Conservation (phyloP, 2,329 filamentous ascomycete species). For the Venturia nashicola region DNA sequence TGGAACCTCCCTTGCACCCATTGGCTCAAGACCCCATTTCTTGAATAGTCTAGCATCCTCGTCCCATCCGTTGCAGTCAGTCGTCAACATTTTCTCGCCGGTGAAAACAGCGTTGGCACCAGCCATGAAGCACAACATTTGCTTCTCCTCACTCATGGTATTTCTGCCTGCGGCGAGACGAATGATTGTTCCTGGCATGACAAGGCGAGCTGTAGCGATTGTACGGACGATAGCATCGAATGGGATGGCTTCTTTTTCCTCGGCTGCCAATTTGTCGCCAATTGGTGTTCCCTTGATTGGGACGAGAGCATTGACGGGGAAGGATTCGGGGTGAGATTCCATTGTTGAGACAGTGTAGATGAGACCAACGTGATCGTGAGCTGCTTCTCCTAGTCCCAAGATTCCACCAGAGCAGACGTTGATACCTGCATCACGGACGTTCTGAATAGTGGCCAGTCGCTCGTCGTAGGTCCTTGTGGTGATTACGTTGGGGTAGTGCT, state of each 20-base stretch:
- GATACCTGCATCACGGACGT: slow-evolving; percentile 76
- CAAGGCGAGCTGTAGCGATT: slow-evolving; percentile 68
- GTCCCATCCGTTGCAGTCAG: slow-evolving; percentile 82
- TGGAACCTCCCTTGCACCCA: slow-evolving; percentile 30
- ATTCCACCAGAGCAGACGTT: slow-evolving; percentile 88
- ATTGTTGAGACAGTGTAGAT: slow-evolving; percentile 73
- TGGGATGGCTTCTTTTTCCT: slow-evolving; percentile 45
- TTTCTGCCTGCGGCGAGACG: slow-evolving; percentile 75
- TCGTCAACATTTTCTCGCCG: slow-evolving; percentile 91
- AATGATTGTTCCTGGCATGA: slow-evolving; percentile 79
- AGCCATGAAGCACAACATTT: slow-evolving; percentile 79
- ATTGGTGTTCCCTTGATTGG: slow-evolving; percentile 84
- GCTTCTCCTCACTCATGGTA: slow-evolving; percentile 77
- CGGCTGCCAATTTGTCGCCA: slow-evolving; percentile 43
- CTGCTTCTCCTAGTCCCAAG: slow-evolving; percentile 68
- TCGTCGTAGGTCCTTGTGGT: slow-evolving; percentile 81
- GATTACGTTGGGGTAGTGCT: slow-evolving; percentile 80
- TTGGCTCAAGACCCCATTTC: slow-evolving; percentile 68
- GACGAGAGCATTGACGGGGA: slow-evolving; percentile 83
- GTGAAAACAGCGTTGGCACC: slow-evolving; percentile 93
- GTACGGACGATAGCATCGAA: slow-evolving; percentile 73
- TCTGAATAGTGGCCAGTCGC: slow-evolving; percentile 62
- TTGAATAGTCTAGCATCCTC: slow-evolving; percentile 77
- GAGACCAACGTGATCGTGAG: slow-evolving; percentile 68
- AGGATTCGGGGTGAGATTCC: slow-evolving; percentile 74